These are phyloP conservation scores for Cutaneotrichosporon cyanovorans DNA, from an alignment of 1,284 basidiomycete species.

Conservation along the genomic window DNA sequence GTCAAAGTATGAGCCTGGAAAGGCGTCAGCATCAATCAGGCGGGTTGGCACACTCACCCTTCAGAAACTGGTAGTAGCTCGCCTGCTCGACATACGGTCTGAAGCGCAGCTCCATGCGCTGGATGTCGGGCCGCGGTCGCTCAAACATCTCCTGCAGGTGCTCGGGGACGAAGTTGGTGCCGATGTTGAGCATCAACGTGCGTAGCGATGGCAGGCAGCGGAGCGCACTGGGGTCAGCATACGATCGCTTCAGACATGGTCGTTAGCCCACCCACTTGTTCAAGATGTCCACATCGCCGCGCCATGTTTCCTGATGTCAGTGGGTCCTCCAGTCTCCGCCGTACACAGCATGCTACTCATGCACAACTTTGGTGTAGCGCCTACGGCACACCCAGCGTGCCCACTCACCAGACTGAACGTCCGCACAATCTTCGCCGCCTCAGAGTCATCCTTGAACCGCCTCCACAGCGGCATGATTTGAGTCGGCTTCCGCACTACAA, in stretches of 20 bases:
- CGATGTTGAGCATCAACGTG: constrained; percentile 41
- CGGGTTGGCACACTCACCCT: constrained; percentile 25
- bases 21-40: constrained; percentile 4
- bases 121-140: constrained; percentile 28
- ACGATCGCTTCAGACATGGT: too few relatives aligned
- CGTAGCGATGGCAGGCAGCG: constrained; percentile 33
- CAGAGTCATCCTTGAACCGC: constrained; percentile 22
- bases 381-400: too few relatives aligned
- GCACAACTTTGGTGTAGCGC: too few relatives aligned
- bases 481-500: constrained; percentile 24
- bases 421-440: constrained; percentile 18
- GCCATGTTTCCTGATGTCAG: constrained; percentile 35
- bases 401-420: constrained; percentile 26
- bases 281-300: constrained; percentile 44
- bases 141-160: constrained; percentile 45
- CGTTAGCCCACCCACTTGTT: constrained; percentile 38
- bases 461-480: constrained; percentile 36
- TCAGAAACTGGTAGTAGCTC: constrained; percentile 45
- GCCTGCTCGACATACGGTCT: constrained; percentile 46
- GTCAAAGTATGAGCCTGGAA: constrained; percentile 46
- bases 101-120: constrained; percentile 42
- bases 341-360: too few relatives aligned
- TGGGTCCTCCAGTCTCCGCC: background rate
- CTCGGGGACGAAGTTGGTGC: constrained; percentile 46
- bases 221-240: constrained; percentile 27